These are phyloP conservation scores for Trichoderma semiorbis DNA, from an alignment of 2,329 filamentous ascomycete species.

Conservation along the genomic window DNA sequence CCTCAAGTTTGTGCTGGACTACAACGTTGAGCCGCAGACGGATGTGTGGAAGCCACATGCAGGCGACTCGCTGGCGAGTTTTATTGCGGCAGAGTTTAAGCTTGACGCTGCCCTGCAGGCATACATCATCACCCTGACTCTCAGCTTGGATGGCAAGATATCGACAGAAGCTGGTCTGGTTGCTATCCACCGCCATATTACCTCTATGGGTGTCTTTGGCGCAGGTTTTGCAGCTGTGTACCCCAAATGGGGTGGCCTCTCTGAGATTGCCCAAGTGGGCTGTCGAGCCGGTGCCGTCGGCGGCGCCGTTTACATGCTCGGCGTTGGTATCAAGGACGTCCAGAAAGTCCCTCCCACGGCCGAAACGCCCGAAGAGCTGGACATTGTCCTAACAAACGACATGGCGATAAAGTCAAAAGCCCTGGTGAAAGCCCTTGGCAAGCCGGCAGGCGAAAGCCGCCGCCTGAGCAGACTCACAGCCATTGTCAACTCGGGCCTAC, in stretches of 20 bases:
- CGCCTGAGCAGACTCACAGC: constrained; percentile 60
- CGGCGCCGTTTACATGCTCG: constrained; percentile 84
- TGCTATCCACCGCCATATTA: constrained; percentile 73
- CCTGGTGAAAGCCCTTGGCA: constrained; percentile 47
- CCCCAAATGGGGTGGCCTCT: constrained; percentile 87
- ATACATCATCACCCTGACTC: constrained; percentile 62
- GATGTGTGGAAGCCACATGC: constrained; percentile 59
- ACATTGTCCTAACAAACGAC: constrained; percentile 54
- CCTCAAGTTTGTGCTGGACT: constrained; percentile 78
- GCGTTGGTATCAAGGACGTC: constrained; percentile 56
- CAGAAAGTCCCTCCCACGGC: constrained; percentile 18
- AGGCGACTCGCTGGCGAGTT: constrained; percentile 52
- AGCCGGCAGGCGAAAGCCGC: constrained; percentile 25
- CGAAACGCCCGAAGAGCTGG: constrained; percentile 30
- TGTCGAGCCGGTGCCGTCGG: constrained; percentile 90
- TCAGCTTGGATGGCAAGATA: constrained; percentile 64
- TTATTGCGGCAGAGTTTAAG: constrained; percentile 61
- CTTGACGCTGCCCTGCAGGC: constrained; percentile 66
- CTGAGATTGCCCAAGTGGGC: constrained; percentile 85
- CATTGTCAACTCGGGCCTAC: constrained; percentile 64
- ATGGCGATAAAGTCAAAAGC: constrained; percentile 53
- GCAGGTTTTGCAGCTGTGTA: constrained; percentile 85
- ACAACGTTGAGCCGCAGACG: constrained; percentile 54
- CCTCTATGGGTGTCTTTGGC: constrained; percentile 83
- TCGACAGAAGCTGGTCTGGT: constrained; percentile 65